Base-by-base conservation (phyloP, 2,329 filamentous ascomycete species). In the Verticillium alfalfae region DNA sequence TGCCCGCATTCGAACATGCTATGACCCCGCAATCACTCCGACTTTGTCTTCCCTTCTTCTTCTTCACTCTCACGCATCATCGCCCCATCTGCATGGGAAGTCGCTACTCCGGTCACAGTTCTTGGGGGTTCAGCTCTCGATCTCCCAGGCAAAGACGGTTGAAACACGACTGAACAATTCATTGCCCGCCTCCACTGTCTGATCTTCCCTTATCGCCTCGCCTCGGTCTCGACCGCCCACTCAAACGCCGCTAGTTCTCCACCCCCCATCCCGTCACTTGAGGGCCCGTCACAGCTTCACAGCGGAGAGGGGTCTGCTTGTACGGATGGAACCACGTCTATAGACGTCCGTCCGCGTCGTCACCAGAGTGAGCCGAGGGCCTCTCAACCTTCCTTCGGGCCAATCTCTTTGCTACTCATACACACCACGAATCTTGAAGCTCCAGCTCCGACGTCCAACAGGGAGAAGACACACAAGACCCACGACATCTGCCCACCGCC, bases 361-460 rank as follows among this genome's bases (percentile, higher is more conserved):
- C 81, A 84, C 79, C 78, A 81, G 81, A 80, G 82, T 84, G 82
- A 84, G 79, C 45, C 22, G 45, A 52, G 45, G 26, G 45, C 45
- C 22, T 81, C 76, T 73, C 78, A 76, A 82, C 79, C 81, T 82
- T 72, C 67, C 65, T 75, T 77, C 79, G 81, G 78, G 73, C 76
- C 78, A 80, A 72, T 74, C 78, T 80, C 77, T 78, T 74, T 8
- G 73, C 26, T 31, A 75, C 71, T 18, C 26, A 18, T 52, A 52
- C 8, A 31, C 22, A 22, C 18, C 45, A 52, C 45, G 18, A 52
- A 26, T 10, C 45, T 12, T 18, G 16, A 26, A 52, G 8, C 16
- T 18, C 45, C 7, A 18, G 26, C 26, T 31, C 5, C 26, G 5
- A 52, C 10, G n/a, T 22, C 45, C 45, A 49, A 22, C 22, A 22